Percentiles rank a stretch among this genome's conserved stretches.
phyloP scores from a whole-genome alignment of 2,329 filamentous ascomycete genomes.

The Colletotrichum siamense region DNA sequence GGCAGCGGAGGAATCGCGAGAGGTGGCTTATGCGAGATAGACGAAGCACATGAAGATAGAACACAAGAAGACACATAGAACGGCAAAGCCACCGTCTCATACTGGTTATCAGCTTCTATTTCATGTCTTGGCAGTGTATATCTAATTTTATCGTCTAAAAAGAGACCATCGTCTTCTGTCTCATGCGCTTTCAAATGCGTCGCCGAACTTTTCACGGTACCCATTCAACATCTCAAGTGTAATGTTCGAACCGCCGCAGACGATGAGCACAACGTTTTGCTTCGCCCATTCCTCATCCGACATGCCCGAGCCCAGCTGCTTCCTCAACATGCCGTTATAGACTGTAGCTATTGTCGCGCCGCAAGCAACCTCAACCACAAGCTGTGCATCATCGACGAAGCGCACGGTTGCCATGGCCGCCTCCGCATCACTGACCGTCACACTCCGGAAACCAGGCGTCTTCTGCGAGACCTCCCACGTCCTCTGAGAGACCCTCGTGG shows the following conservation, averaged over 20 bases:
- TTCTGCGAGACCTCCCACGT: constrained; percentile 67
- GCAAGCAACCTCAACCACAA: constrained; percentile 85
- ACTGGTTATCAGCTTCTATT: neutral
- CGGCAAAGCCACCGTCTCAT: neutral
- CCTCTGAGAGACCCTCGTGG: constrained; percentile 70
- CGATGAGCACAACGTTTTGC: constrained; percentile 80
- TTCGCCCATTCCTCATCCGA: constrained; percentile 63
- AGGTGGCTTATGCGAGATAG: constrained; percentile 10
- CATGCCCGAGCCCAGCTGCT: constrained; percentile 58
- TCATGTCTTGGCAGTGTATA: neutral
- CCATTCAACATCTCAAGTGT: constrained; percentile 64
- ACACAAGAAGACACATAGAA: neutral
- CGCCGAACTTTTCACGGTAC: constrained; percentile 56
- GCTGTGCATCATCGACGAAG: constrained; percentile 81
- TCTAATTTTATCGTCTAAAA: neutral
- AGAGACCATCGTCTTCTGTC: neutral
- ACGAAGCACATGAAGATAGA: neutral
- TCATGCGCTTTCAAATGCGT: neutral
- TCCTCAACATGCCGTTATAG: constrained; percentile 68
- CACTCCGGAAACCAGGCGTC: constrained; percentile 48
- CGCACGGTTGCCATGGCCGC: constrained; percentile 79
- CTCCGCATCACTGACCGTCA: constrained; percentile 76
- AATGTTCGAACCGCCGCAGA: constrained; percentile 81
- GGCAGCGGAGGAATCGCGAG: neutral
- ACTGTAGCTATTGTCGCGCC: constrained; percentile 77